Percentiles rank a stretch among this genome's conserved stretches.
Evolutionary conservation across 192 early-diverging fungal species (phyloP).

Genomic region (Paraglomus occultum): DNA sequence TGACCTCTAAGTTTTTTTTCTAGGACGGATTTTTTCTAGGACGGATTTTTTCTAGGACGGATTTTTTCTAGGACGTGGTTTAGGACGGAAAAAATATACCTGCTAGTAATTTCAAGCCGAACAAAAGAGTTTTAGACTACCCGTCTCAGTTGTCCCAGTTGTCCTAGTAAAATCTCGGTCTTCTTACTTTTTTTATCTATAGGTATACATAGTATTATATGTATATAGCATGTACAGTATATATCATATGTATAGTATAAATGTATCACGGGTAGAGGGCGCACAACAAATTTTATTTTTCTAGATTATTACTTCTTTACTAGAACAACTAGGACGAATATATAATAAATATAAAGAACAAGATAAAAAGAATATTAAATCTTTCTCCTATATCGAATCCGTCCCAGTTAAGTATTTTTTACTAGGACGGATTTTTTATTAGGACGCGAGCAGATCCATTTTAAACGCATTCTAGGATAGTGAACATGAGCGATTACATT

Average conservation of each 20-base stretch:
- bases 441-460: constrained; percentile 24
- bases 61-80: constrained; percentile 22
- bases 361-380: constrained; percentile 27
- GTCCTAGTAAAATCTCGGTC: constrained; percentile 24
- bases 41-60: not conserved
- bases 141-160: constrained; percentile 19
- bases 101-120: constrained; percentile 16
- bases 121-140: constrained; percentile 24
- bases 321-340: constrained; percentile 21
- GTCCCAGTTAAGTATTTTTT: constrained; percentile 25
- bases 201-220: constrained; percentile 30
- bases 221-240: too few relatives aligned
- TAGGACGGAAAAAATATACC: constrained; percentile 23
- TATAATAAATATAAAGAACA: constrained; percentile 29
- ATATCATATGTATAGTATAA: too few relatives aligned
- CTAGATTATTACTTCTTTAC: constrained; percentile 27
- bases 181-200: constrained; percentile 28
- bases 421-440: constrained; percentile 12
- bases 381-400: constrained; percentile 23
- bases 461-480: constrained; percentile 26
- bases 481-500: constrained; percentile 16
- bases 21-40: too few relatives aligned
- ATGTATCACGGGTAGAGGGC: too few relatives aligned
- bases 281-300: constrained; percentile 28
- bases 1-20: too few relatives aligned